Base-by-base conservation (phyloP, 768 basidiomycete genomes). In the Boletus reticulatus region DNA sequence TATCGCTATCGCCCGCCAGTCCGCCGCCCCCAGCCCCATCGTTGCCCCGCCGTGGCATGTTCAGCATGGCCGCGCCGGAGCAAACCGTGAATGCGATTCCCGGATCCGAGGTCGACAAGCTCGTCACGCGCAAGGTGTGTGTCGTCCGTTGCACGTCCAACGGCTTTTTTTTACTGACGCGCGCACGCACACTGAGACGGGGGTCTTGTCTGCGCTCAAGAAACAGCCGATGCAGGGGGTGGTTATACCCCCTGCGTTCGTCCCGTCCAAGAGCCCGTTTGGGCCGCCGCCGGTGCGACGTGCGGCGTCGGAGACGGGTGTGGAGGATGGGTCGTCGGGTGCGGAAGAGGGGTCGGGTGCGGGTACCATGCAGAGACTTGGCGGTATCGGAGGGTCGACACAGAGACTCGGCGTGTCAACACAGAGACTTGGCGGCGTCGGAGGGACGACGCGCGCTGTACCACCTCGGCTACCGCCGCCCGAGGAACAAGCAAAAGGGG, bases 271-370 rank as follows among this genome's bases (percentile, higher is more conserved):
- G 67, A 78, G 70, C 44, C 63, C 59, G 19, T 84, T 78, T 52
- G 78, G 73, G 12, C 80, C 87, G 8, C 85, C 86, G 27, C 85
- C 84, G 1, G 66, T 72, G 41, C 73, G 81, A 24, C 73, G 70
- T n/a, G 62, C 19, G 57, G 57, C 64, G 6, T 69, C 72, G 17
- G 56, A 64, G 24, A 48, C 57, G 24, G 53, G 51, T 36, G n/a
- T 57, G 20, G 31, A 24, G 4, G 14, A 37, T 54, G 36, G 29
- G 62, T 1, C 52, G 62, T 1, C 52, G 54, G 32, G 27, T 4
- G 22, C 41, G 16, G n/a, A n/a, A n/a, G n/a, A n/a, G n/a, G n/a
- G n/a, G n/a, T n/a, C n/a, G n/a, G 16, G 48, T n/a, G 19, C 20
- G 42, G 9, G 32, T 1, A 13, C 31, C 34, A 14, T 9, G 27